These are phyloP conservation scores for Tremellales sp. DNA, from an alignment of 1,284 basidiomycete species.

Conservation along the genomic window DNA sequence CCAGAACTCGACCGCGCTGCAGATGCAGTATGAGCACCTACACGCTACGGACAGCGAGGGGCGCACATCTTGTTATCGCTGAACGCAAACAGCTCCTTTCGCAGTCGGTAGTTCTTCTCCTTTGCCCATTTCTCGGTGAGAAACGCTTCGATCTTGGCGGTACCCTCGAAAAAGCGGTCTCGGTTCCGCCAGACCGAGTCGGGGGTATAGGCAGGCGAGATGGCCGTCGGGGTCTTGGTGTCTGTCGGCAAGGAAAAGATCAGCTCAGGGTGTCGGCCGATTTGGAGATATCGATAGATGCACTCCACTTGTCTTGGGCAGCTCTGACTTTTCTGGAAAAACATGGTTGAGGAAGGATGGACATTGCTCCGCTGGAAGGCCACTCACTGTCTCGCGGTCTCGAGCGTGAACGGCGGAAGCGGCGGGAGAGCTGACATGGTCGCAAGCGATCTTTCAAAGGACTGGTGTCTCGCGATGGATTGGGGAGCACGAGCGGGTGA, in stretches of 20 bases:
- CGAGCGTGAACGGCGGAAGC: constrained; percentile 14
- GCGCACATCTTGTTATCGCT: constrained; percentile 60
- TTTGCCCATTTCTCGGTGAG: constrained; percentile 58
- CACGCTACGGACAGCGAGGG: neutral
- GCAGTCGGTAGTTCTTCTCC: constrained; percentile 53
- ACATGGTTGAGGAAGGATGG: neutral
- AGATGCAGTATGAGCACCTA: neutral
- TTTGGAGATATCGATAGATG: constrained; percentile 3
- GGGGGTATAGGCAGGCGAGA: constrained; percentile 55
- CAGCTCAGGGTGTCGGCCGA: constrained; percentile 1
- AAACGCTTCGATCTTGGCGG: constrained; percentile 54
- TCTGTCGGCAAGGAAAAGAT: constrained; percentile 16
- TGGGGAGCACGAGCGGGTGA: neutral
- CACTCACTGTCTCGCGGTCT: constrained; percentile 12
- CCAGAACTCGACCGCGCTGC: constrained; percentile 54
- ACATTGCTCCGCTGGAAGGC: neutral
- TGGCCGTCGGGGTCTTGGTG: constrained; percentile 29
- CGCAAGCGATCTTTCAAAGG: neutral
- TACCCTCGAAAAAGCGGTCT: constrained; percentile 55
- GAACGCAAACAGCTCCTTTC: constrained; percentile 61
- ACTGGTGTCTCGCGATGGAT: too few relatives aligned
- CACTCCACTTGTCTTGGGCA: constrained; percentile 46
- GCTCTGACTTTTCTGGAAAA: constrained; percentile 38
- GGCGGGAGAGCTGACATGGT: constrained; percentile 5
- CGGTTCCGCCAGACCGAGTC: constrained; percentile 62